Percentiles rank a stretch among this genome's conserved stretches.
Conservation (phyloP, 2,329 filamentous ascomycete species). For the Davidsoniella australis region DNA sequence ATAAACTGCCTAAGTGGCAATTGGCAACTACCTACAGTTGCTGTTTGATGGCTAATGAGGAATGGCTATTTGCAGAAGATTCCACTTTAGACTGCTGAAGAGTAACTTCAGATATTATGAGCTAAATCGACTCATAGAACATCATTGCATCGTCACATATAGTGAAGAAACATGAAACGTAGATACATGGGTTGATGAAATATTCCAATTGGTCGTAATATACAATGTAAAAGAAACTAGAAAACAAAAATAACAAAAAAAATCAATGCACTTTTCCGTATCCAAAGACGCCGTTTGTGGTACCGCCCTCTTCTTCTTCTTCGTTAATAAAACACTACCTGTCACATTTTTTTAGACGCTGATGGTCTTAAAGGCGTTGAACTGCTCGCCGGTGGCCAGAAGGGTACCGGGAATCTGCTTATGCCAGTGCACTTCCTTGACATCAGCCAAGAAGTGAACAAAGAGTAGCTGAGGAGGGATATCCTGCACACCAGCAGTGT, state of each 20-base stretch:
- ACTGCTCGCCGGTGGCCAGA: slow-evolving; percentile 79
- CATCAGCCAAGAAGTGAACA: slow-evolving; percentile 87
- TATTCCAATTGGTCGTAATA: too few species aligned
- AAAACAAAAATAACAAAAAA: not conserved
- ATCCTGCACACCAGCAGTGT: slow-evolving; percentile 71
- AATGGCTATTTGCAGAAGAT: too few species aligned
- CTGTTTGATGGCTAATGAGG: too few species aligned
- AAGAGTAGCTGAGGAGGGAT: slow-evolving; percentile 91
- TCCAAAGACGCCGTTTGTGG: slow-evolving; percentile 7
- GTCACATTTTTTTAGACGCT: slow-evolving; percentile 39
- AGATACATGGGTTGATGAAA: too few species aligned
- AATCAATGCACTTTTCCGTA: not conserved
- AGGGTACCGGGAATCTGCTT: slow-evolving; percentile 82
- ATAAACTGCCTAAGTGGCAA: too few species aligned
- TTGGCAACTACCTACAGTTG: too few species aligned
- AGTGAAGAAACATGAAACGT: not conserved
- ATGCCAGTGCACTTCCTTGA: slow-evolving; percentile 96
- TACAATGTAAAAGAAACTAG: too few species aligned
- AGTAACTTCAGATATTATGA: not conserved
- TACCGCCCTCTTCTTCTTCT: not conserved
- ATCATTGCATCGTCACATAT: not conserved
- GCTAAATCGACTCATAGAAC: not conserved
- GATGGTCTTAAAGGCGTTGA: slow-evolving; percentile 73
- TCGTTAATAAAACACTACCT: slow-evolving; percentile 5
- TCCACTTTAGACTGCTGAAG: not conserved